phyloP scores from a whole-genome alignment of 805 yeast species.

The Yamadazyma sp. region DNA sequence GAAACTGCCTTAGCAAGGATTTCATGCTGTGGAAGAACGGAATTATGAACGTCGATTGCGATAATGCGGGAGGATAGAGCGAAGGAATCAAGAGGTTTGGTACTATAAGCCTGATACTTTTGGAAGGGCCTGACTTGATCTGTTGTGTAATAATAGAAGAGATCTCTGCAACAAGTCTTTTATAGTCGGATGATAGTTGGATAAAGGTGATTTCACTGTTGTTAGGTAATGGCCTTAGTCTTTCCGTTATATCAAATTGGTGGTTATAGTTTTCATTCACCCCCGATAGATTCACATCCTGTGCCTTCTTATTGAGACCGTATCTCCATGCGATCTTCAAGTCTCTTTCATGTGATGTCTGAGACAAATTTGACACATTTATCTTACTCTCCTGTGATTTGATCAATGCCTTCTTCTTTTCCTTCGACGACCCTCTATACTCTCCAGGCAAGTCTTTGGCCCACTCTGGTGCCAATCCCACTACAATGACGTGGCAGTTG shows the following conservation, averaged over 20 bases:
- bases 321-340: slow-evolving; percentile 95
- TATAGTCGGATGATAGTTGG: slow-evolving; percentile 30
- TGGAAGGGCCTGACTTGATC: slow-evolving; percentile 41
- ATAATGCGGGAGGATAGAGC: slow-evolving; percentile 54
- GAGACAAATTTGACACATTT: slow-evolving; percentile 65
- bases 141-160: slow-evolving; percentile 34
- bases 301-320: slow-evolving; percentile 44
- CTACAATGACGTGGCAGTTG: slow-evolving; percentile 60
- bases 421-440: slow-evolving; percentile 66
- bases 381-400: slow-evolving; percentile 58
- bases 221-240: slow-evolving; percentile 65
- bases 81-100: slow-evolving; percentile 85
- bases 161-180: slow-evolving; percentile 39
- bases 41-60: slow-evolving; percentile 48
- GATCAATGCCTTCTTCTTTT: slow-evolving; percentile 60
- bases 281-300: slow-evolving; percentile 18
- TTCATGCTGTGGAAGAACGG: slow-evolving; percentile 64
- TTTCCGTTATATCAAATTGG: slow-evolving; percentile 76
- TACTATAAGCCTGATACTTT: slow-evolving; percentile 61
- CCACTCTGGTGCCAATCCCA: slow-evolving; percentile 62
- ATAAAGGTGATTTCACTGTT: slow-evolving; percentile 60
- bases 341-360: slow-evolving; percentile 35
- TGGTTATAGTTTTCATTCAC: slow-evolving; percentile 55
- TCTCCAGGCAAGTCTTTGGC: slow-evolving; percentile 73
- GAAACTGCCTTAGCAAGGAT: slow-evolving; percentile 48